Percentiles rank a stretch among this genome's conserved stretches.
Conservation (phyloP, 257 asterid species). For the Solanum ossicruentum region DNA sequence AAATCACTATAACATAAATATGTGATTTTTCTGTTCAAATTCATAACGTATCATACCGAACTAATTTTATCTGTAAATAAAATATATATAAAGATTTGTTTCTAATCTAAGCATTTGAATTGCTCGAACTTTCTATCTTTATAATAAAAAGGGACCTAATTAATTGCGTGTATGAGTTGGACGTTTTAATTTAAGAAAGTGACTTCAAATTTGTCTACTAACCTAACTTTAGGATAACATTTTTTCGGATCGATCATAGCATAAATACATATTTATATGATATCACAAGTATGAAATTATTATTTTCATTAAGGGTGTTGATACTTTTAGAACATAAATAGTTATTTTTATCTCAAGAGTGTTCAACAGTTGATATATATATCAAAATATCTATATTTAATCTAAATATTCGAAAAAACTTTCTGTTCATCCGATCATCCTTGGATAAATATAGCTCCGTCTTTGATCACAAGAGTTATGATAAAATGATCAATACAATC, state of each 20-base stretch:
- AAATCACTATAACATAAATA: no score
- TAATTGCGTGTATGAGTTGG: neutral
- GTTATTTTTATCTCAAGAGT: no score
- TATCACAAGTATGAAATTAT: no score
- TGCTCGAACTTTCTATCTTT: neutral
- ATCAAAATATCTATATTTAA: no score
- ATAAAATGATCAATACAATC: no score
- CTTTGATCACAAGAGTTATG: no score
- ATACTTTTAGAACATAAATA: no score
- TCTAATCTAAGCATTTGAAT: neutral
- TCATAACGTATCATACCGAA: neutral
- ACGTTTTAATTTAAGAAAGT: neutral
- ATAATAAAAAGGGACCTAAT: neutral
- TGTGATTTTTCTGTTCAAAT: neutral
- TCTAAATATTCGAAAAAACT: no score
- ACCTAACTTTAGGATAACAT: neutral
- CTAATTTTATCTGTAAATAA: neutral
- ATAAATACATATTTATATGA: neutral
- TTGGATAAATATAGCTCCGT: no score
- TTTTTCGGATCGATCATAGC: neutral
- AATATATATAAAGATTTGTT: neutral
- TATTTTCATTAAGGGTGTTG: no score
- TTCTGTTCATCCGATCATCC: no score
- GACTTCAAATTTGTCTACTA: neutral
- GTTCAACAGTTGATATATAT: no score